phyloP scores from a whole-genome alignment of 345 rosid species.

The Kernera saxatilis region DNA sequence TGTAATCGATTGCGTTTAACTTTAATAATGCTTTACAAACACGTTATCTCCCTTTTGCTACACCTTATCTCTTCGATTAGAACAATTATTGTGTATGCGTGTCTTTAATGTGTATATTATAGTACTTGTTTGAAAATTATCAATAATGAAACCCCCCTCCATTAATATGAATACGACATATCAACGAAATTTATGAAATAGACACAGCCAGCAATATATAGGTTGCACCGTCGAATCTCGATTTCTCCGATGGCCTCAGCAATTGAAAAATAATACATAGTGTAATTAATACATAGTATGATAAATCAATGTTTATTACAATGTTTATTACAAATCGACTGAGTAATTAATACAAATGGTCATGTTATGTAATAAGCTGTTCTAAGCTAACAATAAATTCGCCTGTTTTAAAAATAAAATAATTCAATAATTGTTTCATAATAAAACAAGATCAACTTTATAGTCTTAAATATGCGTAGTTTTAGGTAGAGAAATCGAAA shows the following conservation, averaged over 20 bases:
- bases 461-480: neutral
- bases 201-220: neutral
- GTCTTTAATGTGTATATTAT: neutral
- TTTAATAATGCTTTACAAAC: constrained; percentile 27
- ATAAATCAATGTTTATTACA: neutral
- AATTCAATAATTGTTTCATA: neutral
- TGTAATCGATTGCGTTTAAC: constrained; percentile 24
- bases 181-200: neutral
- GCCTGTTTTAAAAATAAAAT: neutral
- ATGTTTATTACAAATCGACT: too few species aligned
- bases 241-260: neutral
- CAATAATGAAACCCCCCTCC: neutral
- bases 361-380: neutral
- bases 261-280: neutral
- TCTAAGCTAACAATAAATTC: neutral
- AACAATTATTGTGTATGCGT: constrained; percentile 26
- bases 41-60: constrained; percentile 19
- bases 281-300: too few species aligned
- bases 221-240: constrained; percentile 18
- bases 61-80: constrained; percentile 12
- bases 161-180: constrained; percentile 17
- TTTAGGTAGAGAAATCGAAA: constrained; percentile 13
- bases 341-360: neutral
- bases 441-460: neutral
- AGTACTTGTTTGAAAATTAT: neutral